Evolutionary conservation across 2,329 filamentous ascomycete species (phyloP).

Genomic region (Lomentospora prolificans): DNA sequence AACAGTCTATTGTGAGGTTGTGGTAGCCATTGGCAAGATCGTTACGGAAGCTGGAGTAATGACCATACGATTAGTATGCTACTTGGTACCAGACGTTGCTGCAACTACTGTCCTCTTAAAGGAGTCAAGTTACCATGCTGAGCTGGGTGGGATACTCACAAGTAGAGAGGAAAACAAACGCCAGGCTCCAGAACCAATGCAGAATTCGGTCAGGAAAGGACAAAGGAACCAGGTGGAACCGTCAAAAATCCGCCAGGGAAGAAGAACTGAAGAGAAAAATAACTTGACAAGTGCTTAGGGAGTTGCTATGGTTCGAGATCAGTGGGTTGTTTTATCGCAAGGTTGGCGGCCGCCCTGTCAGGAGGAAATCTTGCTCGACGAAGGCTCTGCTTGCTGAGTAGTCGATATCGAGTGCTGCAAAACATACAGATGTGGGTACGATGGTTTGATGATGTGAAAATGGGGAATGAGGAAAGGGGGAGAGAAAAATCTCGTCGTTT

Average conservation of each 20-base stretch:
- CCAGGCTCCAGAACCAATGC: conserved; percentile 7
- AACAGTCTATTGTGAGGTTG: conserved; percentile 3
- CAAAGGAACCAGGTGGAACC: too few relatives aligned
- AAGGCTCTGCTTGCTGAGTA: conserved; percentile 1
- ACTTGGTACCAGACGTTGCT: too few relatives aligned
- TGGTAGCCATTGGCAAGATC: conserved; percentile 5
- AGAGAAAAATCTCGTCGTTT: conserved; percentile 4
- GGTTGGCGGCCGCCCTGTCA: not conserved
- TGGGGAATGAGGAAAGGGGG: not conserved
- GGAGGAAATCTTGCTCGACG: conserved; percentile 1
- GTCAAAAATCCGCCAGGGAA: not conserved
- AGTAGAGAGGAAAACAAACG: conserved; percentile 4
- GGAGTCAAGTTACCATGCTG: not conserved
- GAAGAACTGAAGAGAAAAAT: too few relatives aligned
- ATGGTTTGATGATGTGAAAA: not conserved
- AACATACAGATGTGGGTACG: not conserved
- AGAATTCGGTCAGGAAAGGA: not conserved
- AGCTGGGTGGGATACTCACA: not conserved
- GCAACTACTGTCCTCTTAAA: too few relatives aligned
- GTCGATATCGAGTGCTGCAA: not conserved
- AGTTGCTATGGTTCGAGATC: not conserved
- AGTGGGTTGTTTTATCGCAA: not conserved
- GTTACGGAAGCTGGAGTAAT: not conserved
- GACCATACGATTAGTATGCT: too few relatives aligned
- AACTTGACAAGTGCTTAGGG: not conserved